Evolutionary conservation across 495 filamentous ascomycete species (phyloP).

Genomic region (Filosporella fistucella): DNA sequence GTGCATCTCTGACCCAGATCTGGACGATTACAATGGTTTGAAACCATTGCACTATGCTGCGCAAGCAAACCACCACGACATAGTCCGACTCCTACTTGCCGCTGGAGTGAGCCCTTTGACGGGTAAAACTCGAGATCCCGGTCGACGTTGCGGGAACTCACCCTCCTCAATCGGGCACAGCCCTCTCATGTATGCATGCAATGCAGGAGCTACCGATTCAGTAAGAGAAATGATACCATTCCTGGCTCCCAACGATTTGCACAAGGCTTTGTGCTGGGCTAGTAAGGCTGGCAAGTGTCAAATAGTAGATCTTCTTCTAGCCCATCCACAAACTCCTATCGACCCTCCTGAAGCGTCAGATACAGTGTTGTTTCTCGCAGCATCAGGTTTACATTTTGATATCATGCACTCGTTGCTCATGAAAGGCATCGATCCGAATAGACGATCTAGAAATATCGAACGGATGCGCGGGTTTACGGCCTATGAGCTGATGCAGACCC

Average conservation of each 20-base stretch:
- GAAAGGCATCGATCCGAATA: conserved; percentile 14
- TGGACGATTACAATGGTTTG: conserved; percentile 12
- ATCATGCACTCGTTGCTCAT: conserved; percentile 6
- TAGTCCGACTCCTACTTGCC: conserved; percentile 22
- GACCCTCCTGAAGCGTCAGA: conserved; percentile 7
- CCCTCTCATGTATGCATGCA: conserved; percentile 25
- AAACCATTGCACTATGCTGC: conserved; percentile 26
- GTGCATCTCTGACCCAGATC: conserved; percentile 15
- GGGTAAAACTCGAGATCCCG: conserved; percentile 23
- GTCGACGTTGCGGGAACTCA: conserved; percentile 4
- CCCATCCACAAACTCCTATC: conserved; percentile 4
- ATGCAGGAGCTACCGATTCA: conserved; percentile 21
- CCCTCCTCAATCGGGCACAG: conserved; percentile 5
- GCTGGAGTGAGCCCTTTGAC: conserved; percentile 28
- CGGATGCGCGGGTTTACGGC: not conserved
- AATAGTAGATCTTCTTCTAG: conserved; percentile 17
- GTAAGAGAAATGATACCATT: conserved; percentile 24
- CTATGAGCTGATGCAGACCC: no score
- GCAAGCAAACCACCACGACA: conserved; percentile 9
- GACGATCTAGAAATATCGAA: conserved; percentile 3
- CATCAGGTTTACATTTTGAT: not conserved
- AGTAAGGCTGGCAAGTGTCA: conserved; percentile 5
- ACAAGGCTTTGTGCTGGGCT: conserved; percentile 23
- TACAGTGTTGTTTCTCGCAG: conserved; percentile 25
- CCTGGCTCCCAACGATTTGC: conserved; percentile 12